Evolutionary conservation across 164 flowering plant genomes (phyloP).

Genomic region (Aristolochia fimbriata): DNA sequence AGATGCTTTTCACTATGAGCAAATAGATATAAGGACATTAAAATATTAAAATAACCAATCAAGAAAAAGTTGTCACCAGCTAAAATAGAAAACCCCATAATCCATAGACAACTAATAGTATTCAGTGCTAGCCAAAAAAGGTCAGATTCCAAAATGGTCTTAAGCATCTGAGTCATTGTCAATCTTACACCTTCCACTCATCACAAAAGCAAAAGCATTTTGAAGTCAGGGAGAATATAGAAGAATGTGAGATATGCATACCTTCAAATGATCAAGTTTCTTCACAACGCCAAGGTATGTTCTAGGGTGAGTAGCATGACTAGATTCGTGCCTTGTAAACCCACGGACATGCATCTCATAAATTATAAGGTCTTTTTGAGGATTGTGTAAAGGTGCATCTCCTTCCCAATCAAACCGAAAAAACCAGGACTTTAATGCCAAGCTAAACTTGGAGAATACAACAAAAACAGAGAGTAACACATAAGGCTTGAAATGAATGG

Average conservation of each 20-base stretch:
- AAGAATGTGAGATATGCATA: conserved; percentile 7
- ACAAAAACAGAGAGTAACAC: conserved; percentile 1
- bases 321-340: conserved; percentile 86
- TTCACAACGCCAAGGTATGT: conserved; percentile 82
- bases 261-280: conserved; percentile 92
- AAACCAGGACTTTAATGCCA: not conserved
- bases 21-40: no score
- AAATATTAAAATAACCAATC: not conserved
- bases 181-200: no score
- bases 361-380: conserved; percentile 71
- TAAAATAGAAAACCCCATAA: no score
- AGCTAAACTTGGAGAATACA: not conserved
- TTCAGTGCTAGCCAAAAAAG: no score
- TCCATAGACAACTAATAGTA: no score
- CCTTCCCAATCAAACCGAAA: conserved; percentile 97
- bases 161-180: no score
- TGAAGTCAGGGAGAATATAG: no score
- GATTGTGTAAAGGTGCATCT: conserved; percentile 61
- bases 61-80: not conserved
- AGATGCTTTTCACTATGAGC: not conserved
- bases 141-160: no score
- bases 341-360: conserved; percentile 99
- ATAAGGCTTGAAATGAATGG: not conserved
- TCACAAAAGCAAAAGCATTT: no score
- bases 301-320: conserved; percentile 59